Evolutionary conservation across 495 filamentous ascomycete species (phyloP).

Genomic region (Aspergillus affinis): DNA sequence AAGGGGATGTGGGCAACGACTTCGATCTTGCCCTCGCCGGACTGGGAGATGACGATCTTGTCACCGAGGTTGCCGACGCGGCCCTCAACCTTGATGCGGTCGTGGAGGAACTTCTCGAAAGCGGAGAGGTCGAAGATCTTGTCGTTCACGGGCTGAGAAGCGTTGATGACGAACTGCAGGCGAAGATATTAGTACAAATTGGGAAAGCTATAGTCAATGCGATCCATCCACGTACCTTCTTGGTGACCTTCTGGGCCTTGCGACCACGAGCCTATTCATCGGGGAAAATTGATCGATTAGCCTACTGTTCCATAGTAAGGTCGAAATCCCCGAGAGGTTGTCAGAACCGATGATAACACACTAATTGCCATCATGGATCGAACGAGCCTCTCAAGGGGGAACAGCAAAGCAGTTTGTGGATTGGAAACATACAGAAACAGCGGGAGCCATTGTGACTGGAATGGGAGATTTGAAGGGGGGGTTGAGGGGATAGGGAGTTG

Average conservation of each 20-base stretch:
- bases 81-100: conserved; percentile 99
- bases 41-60: conserved; percentile 82
- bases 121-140: conserved; percentile 99
- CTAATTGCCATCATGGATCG: conserved; percentile 11
- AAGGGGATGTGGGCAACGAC: conserved; percentile 96
- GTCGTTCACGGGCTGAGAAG: conserved; percentile 93
- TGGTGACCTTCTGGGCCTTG: conserved; percentile 67
- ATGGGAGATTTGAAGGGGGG: conserved; percentile 20
- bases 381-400: conserved; percentile 36
- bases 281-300: conserved; percentile 54
- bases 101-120: conserved; percentile 99
- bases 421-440: conserved; percentile 68
- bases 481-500: conserved; percentile 25
- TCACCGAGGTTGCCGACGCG: conserved; percentile 98
- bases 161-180: conserved; percentile 93
- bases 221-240: conserved; percentile 53
- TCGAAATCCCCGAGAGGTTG: conserved; percentile 29
- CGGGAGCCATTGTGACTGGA: conserved; percentile 52
- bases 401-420: conserved; percentile 84
- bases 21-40: conserved; percentile 95
- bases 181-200: background rate
- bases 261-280: conserved; percentile 50
- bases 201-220: background rate
- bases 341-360: conserved; percentile 1
- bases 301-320: conserved; percentile 82